These are phyloP conservation scores for Protomyces macrosporus DNA, from an alignment of 1,139 yeast genomes.

Conservation along the genomic window DNA sequence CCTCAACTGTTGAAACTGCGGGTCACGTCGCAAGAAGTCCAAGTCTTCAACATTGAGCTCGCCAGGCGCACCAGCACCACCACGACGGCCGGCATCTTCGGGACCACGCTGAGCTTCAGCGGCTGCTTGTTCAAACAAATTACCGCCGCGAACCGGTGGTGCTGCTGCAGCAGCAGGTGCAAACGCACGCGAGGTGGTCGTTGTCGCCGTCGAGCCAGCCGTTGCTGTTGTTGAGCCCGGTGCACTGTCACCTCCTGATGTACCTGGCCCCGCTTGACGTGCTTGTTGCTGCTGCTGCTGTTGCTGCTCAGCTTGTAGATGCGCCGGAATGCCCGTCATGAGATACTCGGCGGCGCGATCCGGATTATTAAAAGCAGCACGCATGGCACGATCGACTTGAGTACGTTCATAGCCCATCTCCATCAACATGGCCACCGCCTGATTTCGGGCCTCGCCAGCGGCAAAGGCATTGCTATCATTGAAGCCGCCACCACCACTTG, in stretches of 20 bases:
- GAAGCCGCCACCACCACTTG: constrained; percentile 31
- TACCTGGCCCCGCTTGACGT: constrained; percentile 32
- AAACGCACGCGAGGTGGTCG: neutral
- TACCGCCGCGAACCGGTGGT: constrained; percentile 41
- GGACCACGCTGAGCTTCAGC: constrained; percentile 47
- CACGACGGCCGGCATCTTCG: constrained; percentile 32
- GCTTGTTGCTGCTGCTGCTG: constrained; percentile 34
- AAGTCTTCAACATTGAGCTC: constrained; percentile 36
- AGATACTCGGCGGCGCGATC: constrained; percentile 96
- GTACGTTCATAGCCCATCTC: constrained; percentile 94
- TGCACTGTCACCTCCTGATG: constrained; percentile 33
- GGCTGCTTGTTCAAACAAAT: constrained; percentile 66
- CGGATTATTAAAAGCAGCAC: constrained; percentile 96
- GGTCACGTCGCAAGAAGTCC: constrained; percentile 42
- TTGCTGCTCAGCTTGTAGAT: constrained; percentile 41
- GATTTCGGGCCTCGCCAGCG: constrained; percentile 60
- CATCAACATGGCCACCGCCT: constrained; percentile 72
- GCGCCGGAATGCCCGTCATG: constrained; percentile 76
- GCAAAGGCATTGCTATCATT: constrained; percentile 45
- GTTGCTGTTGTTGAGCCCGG: neutral
- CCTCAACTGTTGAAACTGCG: constrained; percentile 58
- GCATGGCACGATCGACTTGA: constrained; percentile 82
- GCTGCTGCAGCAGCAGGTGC: constrained; percentile 36
- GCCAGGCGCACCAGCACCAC: constrained; percentile 39
- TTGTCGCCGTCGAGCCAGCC: neutral